These are phyloP conservation scores for Breviolum minutum DNA, from an alignment of 73 alveolate species.

Conservation along the genomic window DNA sequence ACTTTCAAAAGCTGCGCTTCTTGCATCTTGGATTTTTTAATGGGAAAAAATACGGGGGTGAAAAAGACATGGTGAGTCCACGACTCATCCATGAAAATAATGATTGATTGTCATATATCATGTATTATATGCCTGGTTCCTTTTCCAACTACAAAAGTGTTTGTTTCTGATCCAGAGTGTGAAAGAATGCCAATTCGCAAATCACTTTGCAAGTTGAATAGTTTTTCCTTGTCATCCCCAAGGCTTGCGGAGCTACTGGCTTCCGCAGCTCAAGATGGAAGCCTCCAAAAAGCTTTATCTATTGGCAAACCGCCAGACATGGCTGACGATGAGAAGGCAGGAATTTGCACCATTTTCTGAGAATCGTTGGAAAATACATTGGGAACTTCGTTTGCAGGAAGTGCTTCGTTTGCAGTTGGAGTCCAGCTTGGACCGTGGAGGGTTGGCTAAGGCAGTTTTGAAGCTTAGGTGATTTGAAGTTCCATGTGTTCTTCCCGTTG, in stretches of 20 bases:
- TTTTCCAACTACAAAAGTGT: too few species aligned
- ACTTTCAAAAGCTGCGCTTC: not conserved
- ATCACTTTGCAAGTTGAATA: too few species aligned
- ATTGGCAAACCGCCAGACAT: constrained; percentile 7
- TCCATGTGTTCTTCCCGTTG: not conserved
- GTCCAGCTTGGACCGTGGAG: constrained; percentile 79
- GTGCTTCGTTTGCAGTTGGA: constrained; percentile 69
- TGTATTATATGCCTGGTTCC: too few species aligned
- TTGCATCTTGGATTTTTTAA: not conserved
- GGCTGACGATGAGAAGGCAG: constrained; percentile 77
- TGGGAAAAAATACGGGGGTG: not conserved
- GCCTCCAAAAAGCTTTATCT: constrained; percentile 17
- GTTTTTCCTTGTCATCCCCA: not conserved
- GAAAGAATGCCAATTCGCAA: too few species aligned
- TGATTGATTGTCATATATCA: too few species aligned
- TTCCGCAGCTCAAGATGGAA: constrained; percentile 44
- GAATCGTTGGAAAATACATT: not conserved
- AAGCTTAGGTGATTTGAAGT: not conserved
- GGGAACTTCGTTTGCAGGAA: not conserved
- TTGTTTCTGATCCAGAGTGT: too few species aligned
- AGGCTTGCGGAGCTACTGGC: constrained; percentile 51
- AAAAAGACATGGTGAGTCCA: too few species aligned
- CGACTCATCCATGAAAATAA: too few species aligned
- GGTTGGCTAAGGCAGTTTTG: not conserved
- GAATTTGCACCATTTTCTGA: not conserved